Conservation (phyloP, 2,329 filamentous ascomycete species). For the Neofusicoccum parvum region DNA sequence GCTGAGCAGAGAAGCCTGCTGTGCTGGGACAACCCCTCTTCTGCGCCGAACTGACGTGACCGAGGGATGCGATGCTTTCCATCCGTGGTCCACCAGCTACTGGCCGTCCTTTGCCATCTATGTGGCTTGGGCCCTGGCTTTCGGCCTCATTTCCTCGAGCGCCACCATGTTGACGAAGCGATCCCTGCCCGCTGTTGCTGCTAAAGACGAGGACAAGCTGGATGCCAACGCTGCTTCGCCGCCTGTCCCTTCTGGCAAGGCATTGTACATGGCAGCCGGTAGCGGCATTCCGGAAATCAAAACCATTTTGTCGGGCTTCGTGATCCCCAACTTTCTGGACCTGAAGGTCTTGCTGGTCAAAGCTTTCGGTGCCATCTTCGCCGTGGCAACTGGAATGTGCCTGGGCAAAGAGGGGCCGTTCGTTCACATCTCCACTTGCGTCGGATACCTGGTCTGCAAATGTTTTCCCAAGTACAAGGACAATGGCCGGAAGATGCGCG, state of each 20-base stretch:
- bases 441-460: conserved; percentile 56
- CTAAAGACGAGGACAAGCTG: conserved; percentile 35
- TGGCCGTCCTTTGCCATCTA: conserved; percentile 51
- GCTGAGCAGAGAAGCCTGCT: conserved; percentile 55
- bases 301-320: conserved; percentile 62
- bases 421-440: conserved; percentile 62
- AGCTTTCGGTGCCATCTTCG: conserved; percentile 60
- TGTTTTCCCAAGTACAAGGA: conserved; percentile 59
- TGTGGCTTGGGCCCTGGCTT: conserved; percentile 51
- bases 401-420: conserved; percentile 65
- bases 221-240: conserved; percentile 23
- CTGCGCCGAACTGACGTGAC: conserved; percentile 29
- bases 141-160: conserved; percentile 52
- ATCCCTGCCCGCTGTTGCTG: conserved; percentile 48
- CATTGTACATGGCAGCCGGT: conserved; percentile 62
- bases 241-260: conserved; percentile 45
- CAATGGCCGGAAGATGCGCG: conserved; percentile 60
- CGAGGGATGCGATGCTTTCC: conserved; percentile 45
- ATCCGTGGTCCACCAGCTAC: conserved; percentile 48
- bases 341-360: conserved; percentile 60
- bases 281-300: conserved; percentile 65
- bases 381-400: conserved; percentile 62
- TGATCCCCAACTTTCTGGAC: conserved; percentile 60
- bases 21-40: conserved; percentile 39
- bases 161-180: conserved; percentile 55